A percentile compares a stretch with the other conserved stretches of the same genome.
These are phyloP conservation scores for Acidomyces sp. DNA, from an alignment of 495 filamentous ascomycete species.

Conservation along the genomic window DNA sequence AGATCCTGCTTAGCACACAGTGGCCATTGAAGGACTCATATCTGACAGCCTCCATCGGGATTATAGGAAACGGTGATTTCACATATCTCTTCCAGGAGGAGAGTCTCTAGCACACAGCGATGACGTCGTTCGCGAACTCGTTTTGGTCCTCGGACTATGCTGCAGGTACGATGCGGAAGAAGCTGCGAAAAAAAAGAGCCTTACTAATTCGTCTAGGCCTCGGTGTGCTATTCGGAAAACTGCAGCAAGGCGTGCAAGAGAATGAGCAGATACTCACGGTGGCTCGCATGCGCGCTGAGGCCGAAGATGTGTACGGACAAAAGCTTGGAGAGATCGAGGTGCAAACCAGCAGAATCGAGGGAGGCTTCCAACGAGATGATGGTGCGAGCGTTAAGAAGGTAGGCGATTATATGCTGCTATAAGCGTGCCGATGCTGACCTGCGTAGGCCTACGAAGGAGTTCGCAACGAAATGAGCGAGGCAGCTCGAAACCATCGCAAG, in stretches of 20 bases:
- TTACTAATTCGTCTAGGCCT: slow-evolving; percentile 62
- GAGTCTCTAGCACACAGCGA: slow-evolving; percentile 26
- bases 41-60: not conserved
- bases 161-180: slow-evolving; percentile 61
- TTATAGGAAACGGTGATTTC: not conserved
- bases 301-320: slow-evolving; percentile 78
- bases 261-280: slow-evolving; percentile 87
- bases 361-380: slow-evolving; percentile 88
- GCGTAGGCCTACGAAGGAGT: slow-evolving; percentile 86
- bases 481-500: slow-evolving; percentile 79
- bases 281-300: slow-evolving; percentile 88
- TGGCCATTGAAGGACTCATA: too few species aligned
- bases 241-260: slow-evolving; percentile 89
- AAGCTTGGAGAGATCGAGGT: slow-evolving; percentile 73
- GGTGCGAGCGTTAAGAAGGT: slow-evolving; percentile 93
- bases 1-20: too few species aligned
- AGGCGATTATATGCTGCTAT: slow-evolving; percentile 21
- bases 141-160: slow-evolving; percentile 95
- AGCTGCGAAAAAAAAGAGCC: too few species aligned
- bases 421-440: slow-evolving; percentile 4
- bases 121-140: slow-evolving; percentile 83
- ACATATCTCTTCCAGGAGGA: not conserved
- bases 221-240: slow-evolving; percentile 89
- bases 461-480: slow-evolving; percentile 86
- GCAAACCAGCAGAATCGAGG: slow-evolving; percentile 61